Evolutionary conservation across 306 rosid genomes (phyloP).

Genomic region (Lablab purpureus): DNA sequence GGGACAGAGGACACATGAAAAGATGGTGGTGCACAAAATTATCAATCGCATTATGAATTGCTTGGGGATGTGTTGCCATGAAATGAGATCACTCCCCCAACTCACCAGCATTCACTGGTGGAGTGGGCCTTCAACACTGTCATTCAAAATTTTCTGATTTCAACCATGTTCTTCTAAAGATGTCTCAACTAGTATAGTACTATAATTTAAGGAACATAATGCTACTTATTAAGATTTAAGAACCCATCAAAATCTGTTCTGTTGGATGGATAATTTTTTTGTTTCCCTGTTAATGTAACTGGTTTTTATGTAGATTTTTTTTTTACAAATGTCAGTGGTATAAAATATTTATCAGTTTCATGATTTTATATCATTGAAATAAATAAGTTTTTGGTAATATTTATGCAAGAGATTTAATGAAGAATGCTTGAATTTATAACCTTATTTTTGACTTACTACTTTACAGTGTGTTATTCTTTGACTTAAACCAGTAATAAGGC

Average conservation of each 20-base stretch:
- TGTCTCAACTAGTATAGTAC: background rate
- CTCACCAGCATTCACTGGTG: slow-evolving; percentile 20
- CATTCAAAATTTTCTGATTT: slow-evolving; percentile 25
- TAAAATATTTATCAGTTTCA: too few species aligned
- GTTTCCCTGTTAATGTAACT: background rate
- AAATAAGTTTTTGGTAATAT: too few species aligned
- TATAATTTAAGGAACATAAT: background rate
- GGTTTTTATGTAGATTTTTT: background rate
- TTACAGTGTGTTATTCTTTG: background rate
- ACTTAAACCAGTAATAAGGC: background rate
- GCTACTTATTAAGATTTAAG: background rate
- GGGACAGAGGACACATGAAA: background rate
- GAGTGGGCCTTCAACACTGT: slow-evolving; percentile 22
- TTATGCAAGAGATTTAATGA: background rate
- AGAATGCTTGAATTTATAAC: background rate
- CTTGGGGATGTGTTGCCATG: slow-evolving; percentile 25
- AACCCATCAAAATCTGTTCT: background rate
- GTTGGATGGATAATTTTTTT: background rate
- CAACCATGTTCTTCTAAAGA: slow-evolving; percentile 28
- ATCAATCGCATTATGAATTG: slow-evolving; percentile 40
- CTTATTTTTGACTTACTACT: background rate
- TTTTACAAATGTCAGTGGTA: too few species aligned
- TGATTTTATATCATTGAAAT: too few species aligned
- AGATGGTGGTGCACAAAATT: slow-evolving; percentile 30
- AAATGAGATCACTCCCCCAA: slow-evolving; percentile 3